Base-by-base conservation (phyloP, 2,329 filamentous ascomycete genomes). In the Trichophyton rubrum region DNA sequence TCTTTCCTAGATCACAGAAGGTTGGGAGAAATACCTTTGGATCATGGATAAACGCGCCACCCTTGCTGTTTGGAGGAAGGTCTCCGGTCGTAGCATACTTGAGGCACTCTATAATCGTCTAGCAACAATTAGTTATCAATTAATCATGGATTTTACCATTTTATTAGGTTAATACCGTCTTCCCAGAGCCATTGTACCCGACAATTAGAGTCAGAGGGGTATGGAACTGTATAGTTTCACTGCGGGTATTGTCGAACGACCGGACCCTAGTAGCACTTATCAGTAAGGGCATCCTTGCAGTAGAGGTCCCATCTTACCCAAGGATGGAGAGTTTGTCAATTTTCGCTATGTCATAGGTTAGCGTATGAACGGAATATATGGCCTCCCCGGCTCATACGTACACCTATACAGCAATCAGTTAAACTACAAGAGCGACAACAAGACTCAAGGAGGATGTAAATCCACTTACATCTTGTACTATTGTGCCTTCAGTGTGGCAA, bases 51-150 rank as follows among this genome's bases (percentile, higher is more conserved):
- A 97, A 99, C 57, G 92, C 91, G 35, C 90, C 91, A 30, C 88
- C 87, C 77, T 82, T 85, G 70, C 86, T 91, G 78, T 96, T 96
- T 35, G 93, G 90, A 1, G 93, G 93, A 56, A 95, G 82, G 69
- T 95, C 88, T 61, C 93, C 95, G 6, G 91, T 96, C 17, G 95
- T 96, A 59, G 89, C 91, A 84, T 96, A 99, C 72, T 96, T 96
- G 69, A 99, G 87, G 72, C 90, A 95, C 74, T 99, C 93, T 74
- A 99, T 99, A 70, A 99, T 96, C 61, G 93, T 97, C 78, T 82
- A 60, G 45, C 40, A n/a, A 17, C 41, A 17, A 22, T 61, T 65
- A 59, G 40, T 27, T 13, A 38, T 15, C 20, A 27, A 53, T 8
- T 33, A 53, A 13, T 27, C 22, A 3, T 30, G 7, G 9, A 9